Evolutionary conservation across 2,329 filamentous ascomycete genomes (phyloP).

Genomic region (Arthrocladium fulminans): DNA sequence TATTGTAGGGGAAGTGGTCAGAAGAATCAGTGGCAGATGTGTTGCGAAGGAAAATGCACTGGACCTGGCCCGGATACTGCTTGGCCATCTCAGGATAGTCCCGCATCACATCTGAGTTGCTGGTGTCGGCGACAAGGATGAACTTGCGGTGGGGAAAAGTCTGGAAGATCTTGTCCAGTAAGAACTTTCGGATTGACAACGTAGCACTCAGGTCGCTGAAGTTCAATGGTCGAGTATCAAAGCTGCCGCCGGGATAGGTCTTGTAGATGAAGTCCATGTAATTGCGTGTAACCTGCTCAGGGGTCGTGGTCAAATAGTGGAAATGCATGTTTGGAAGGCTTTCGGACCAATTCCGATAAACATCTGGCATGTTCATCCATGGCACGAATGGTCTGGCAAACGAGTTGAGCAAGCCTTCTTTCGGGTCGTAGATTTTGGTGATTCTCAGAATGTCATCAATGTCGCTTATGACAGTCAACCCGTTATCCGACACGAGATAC

Average conservation of each 20-base stretch:
- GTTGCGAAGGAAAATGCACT: conserved; percentile 70
- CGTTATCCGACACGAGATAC: conserved; percentile 62
- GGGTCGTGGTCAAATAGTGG: conserved; percentile 73
- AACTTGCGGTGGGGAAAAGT: conserved; percentile 69
- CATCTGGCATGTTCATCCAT: conserved; percentile 72
- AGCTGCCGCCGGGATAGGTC: conserved; percentile 66
- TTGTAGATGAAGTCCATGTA: conserved; percentile 73
- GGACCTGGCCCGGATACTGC: conserved; percentile 61
- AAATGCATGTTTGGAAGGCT: conserved; percentile 62
- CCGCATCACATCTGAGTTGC: conserved; percentile 68
- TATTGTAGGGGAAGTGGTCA: conserved; percentile 68
- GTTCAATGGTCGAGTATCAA: conserved; percentile 70
- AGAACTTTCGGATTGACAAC: conserved; percentile 58
- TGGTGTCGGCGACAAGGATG: conserved; percentile 66
- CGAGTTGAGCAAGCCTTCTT: conserved; percentile 65
- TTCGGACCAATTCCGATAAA: conserved; percentile 67
- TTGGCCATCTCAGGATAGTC: conserved; percentile 50
- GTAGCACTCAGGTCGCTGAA: conserved; percentile 68
- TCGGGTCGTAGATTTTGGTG: conserved; percentile 70
- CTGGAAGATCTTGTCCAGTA: conserved; percentile 63
- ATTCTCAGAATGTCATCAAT: conserved; percentile 74
- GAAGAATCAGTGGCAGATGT: conserved; percentile 58
- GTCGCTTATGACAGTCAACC: conserved; percentile 65
- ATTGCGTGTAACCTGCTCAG: conserved; percentile 65
- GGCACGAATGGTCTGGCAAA: conserved; percentile 61